Evolutionary conservation across 2,329 filamentous ascomycete species (phyloP), one percentile per base, ranked within the genome.

Genomic region (Simplicillium sp.): DNA sequence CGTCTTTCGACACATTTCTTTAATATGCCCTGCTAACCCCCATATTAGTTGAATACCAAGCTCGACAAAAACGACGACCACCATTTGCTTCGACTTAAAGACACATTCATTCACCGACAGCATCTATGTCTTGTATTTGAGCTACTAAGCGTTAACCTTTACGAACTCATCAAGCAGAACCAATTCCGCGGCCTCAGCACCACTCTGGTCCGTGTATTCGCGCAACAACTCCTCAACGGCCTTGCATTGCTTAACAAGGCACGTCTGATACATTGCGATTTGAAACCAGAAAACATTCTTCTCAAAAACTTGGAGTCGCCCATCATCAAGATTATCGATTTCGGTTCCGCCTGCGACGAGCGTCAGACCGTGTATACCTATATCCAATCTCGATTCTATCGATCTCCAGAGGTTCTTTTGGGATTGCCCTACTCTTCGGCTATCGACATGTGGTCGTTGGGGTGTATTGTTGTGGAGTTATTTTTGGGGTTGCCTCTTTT

Each of bases 241-340:
- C 69, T 98, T 42, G 87, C 88, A 39, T 70, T 98, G 46, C 69
- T 98, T 48, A 96, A 95, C 66, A 98, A 97, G 66, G 92, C 92
- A 28, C 86, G 92, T 47, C 66, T 98, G 53, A 98, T 98, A 53
- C 92, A 98, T 62, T 98, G 92, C 62, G 92, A 98, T 71, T 62
- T 98, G 59, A 98, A 98, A 60, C 92, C 92, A 1, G 92, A 98
- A 62, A 98, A 98, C 53, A 98, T 98, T 43, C 66, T 98, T 34
- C 71, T 98, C 40, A 98, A 98, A 64, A 98, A 98, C 58, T 79
- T 98, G 34, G 92, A 98, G 61, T 97, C 90, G 54, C 92, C 92
- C 3, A 97, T 98, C 51, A 98, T 98, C 74, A 98, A 98, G 64
- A 96, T 98, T 55, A 98, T 98, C 60, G 92, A 98, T 71, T 98